Evolutionary conservation across 1,284 basidiomycete genomes (phyloP).

Genomic region (Cerrena zonata): DNA sequence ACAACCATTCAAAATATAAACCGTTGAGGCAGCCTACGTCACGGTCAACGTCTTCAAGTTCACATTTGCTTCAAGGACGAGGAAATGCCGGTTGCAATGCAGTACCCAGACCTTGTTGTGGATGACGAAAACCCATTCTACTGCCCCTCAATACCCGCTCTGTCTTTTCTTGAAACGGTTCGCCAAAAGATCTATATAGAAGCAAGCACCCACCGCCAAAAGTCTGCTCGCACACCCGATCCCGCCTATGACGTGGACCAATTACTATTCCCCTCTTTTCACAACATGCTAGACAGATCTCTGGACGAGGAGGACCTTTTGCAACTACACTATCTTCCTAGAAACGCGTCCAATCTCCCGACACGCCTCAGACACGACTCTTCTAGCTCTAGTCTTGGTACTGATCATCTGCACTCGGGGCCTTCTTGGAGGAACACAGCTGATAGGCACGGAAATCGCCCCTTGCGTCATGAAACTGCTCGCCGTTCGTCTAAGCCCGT

Average conservation of each 20-base stretch:
- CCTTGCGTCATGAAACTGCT: background rate
- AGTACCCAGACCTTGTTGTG: slow-evolving; percentile 6
- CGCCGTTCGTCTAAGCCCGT: background rate
- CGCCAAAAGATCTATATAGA: slow-evolving; percentile 18
- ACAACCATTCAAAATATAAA: no score
- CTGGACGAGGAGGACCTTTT: slow-evolving; percentile 24
- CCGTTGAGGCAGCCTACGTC: no score
- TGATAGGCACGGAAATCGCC: background rate
- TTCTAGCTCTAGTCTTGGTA: slow-evolving; percentile 4
- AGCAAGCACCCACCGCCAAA: slow-evolving; percentile 7
- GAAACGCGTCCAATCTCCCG: background rate
- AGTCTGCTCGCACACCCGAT: background rate
- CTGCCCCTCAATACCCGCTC: slow-evolving; percentile 37
- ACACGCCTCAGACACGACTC: background rate
- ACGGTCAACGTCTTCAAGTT: no score
- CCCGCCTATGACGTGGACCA: slow-evolving; percentile 8
- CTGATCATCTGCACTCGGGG: slow-evolving; percentile 3
- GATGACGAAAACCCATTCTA: slow-evolving; percentile 25
- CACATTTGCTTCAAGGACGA: no score
- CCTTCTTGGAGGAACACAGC: slow-evolving; percentile 4
- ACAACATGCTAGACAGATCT: slow-evolving; percentile 30
- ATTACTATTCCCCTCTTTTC: slow-evolving; percentile 29
- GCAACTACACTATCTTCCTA: slow-evolving; percentile 10
- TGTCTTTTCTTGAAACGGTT: slow-evolving; percentile 34
- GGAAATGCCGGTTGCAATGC: background rate